Evolutionary conservation across 2,329 filamentous ascomycete genomes (phyloP), one percentile per base, ranked within the genome.

Genomic region (Pseudogymnoascus sp.): DNA sequence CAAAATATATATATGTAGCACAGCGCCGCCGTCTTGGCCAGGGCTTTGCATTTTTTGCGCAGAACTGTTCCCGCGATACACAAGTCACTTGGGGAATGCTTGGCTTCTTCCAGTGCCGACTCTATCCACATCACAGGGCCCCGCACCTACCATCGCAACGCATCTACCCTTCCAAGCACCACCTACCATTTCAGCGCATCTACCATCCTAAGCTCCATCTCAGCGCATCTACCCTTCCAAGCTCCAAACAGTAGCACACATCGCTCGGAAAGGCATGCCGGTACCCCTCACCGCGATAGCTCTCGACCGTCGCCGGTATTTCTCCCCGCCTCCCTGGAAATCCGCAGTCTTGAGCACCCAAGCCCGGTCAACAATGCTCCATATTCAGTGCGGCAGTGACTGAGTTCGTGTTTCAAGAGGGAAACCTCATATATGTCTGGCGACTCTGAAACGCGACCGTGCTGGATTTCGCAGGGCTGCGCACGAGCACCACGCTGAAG

Each of bases 1-100:
- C 50, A n/a, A 56, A 56, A 56, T 56, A 56, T 56, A 56, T 56
- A 56, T 50, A 29, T 56, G 29, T 56, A 33, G 50, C 50, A 56
- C 50, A 56, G n/a, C 50, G 50, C 26, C 50, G 50, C 29, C 50
- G 26, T 56, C 50, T 56, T 56, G 50, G 50, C 50, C 16, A 56
- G n/a, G 50, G 50, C 50, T 56, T 56, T 44, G 40, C 40, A 11
- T 21, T 47, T 50, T 33, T 56, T 56, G 50, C 29, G 13, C n/a
- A 56, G 26, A 19, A 33, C 19, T 33, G 50, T 29, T 33, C 50
- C 50, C 44, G 24, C 50, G 26, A 33, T 56, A 33, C 50, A 56
- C n/a, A 13, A 33, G 26, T 56, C 29, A 56, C 50, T 31, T 19
- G 26, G 50, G 13, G 50, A 56, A 56, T 56, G 26, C 50, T 56